Evolutionary conservation across 129 eudicot genomes (phyloP).

Genomic region (Centrapalus pauciflorus): DNA sequence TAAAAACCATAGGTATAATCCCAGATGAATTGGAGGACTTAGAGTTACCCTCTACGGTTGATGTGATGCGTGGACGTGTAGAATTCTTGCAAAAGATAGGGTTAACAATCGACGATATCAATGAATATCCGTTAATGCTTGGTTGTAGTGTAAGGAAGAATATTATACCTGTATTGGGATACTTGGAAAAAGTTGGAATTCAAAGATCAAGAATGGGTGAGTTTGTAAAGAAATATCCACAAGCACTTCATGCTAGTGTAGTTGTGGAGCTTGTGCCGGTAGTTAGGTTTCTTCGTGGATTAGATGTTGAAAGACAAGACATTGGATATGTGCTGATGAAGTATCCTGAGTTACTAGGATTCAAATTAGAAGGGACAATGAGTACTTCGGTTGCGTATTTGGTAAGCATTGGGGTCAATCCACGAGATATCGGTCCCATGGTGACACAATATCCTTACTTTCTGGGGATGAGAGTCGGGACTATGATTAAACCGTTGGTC

Average conservation of each 20-base stretch:
- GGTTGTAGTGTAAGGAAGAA: slow-evolving; percentile 78
- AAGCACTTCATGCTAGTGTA: slow-evolving; percentile 61
- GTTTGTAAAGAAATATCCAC: slow-evolving; percentile 63
- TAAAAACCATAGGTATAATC: slow-evolving; percentile 52
- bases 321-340: slow-evolving; percentile 62
- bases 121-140: slow-evolving; percentile 68
- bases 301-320: slow-evolving; percentile 62
- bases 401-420: slow-evolving; percentile 69
- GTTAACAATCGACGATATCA: slow-evolving; percentile 56
- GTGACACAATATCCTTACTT: slow-evolving; percentile 60
- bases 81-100: slow-evolving; percentile 72
- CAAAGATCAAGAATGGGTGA: slow-evolving; percentile 51
- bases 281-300: slow-evolving; percentile 57
- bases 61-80: slow-evolving; percentile 72
- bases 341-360: slow-evolving; percentile 67
- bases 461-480: slow-evolving; percentile 75
- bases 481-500: slow-evolving; percentile 68
- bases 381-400: slow-evolving; percentile 71
- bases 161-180: slow-evolving; percentile 62
- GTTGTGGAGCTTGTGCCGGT: slow-evolving; percentile 72
- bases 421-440: slow-evolving; percentile 78
- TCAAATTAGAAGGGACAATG: slow-evolving; percentile 74
- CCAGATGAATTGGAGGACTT: slow-evolving; percentile 61
- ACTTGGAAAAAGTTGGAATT: slow-evolving; percentile 63
- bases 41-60: slow-evolving; percentile 63